These are phyloP conservation scores for Agastache rugosa DNA, from an alignment of 257 asterid species.

Conservation along the genomic window DNA sequence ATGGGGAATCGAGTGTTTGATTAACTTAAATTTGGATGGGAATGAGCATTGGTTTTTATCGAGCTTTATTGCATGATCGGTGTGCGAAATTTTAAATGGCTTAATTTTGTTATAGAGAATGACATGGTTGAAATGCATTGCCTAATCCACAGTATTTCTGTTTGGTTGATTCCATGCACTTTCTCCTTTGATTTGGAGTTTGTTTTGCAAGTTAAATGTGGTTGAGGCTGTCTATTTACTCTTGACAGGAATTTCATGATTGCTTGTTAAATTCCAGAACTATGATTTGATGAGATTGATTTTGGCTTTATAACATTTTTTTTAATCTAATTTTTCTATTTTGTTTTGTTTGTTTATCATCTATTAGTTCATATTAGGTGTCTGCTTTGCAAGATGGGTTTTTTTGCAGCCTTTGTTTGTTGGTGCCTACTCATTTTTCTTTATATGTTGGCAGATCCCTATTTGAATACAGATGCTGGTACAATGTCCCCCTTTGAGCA, in stretches of 20 bases:
- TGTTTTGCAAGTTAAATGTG: not conserved
- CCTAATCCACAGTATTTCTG: not conserved
- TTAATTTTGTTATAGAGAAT: not conserved
- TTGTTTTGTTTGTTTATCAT: not conserved
- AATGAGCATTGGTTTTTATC: constrained; percentile 5
- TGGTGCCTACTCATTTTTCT: constrained; percentile 20
- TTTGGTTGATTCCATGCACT: not conserved
- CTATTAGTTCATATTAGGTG: not conserved
- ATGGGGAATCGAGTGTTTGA: not conserved
- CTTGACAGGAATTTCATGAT: not conserved
- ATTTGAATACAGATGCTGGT: constrained; percentile 94
- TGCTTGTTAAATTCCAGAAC: not conserved
- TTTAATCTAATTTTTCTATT: too few relatives aligned
- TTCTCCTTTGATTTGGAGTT: constrained; percentile 15
- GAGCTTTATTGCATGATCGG: not conserved
- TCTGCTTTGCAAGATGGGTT: not conserved
- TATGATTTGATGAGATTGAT: not conserved
- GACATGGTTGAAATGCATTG: constrained; percentile 8
- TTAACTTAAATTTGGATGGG: constrained; percentile 7
- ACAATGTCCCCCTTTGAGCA: constrained; percentile 99
- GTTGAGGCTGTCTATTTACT: not conserved
- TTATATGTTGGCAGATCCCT: constrained; percentile 70
- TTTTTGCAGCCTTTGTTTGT: constrained; percentile 5
- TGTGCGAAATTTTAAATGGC: not conserved
- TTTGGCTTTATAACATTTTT: not conserved